These are phyloP conservation scores for Penicillium nucicola DNA, from an alignment of 495 filamentous ascomycete genomes.

Conservation along the genomic window DNA sequence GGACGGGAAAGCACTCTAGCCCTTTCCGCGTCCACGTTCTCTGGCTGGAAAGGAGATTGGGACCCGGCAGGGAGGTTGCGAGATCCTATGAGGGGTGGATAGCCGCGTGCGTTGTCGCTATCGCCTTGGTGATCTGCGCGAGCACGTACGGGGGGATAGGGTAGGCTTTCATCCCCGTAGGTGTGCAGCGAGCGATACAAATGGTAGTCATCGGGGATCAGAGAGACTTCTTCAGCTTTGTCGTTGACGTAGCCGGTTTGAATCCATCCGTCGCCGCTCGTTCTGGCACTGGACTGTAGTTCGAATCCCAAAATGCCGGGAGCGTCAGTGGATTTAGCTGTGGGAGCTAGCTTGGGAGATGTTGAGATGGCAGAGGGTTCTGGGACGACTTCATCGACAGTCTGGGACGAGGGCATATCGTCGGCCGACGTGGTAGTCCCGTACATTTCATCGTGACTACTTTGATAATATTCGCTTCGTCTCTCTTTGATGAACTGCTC, in stretches of 20 bases:
- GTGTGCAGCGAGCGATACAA: slow-evolving; percentile 29
- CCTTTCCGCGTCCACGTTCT: slow-evolving; percentile 16
- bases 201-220: slow-evolving; percentile 20
- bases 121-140: slow-evolving; percentile 26
- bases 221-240: slow-evolving; percentile 31
- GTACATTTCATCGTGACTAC: background rate
- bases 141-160: slow-evolving; percentile 29
- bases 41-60: slow-evolving; percentile 4
- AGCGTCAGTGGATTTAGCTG: background rate
- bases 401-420: background rate
- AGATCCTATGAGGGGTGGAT: slow-evolving; percentile 37
- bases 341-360: slow-evolving; percentile 2
- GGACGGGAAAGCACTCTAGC: background rate
- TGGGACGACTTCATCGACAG: background rate
- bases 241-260: slow-evolving; percentile 34
- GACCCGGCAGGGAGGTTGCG: slow-evolving; percentile 31
- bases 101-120: slow-evolving; percentile 34
- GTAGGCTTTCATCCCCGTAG: slow-evolving; percentile 28
- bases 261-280: slow-evolving; percentile 31
- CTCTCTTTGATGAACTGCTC: slow-evolving; percentile 17
- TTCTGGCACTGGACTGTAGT: slow-evolving; percentile 12
- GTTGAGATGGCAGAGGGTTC: background rate
- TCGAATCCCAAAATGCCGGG: slow-evolving; percentile 8
- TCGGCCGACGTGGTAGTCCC: background rate
- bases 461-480: slow-evolving; percentile 14